Evolutionary conservation across 2,329 filamentous ascomycete genomes (phyloP).

Genomic region (Fusarium compactum): DNA sequence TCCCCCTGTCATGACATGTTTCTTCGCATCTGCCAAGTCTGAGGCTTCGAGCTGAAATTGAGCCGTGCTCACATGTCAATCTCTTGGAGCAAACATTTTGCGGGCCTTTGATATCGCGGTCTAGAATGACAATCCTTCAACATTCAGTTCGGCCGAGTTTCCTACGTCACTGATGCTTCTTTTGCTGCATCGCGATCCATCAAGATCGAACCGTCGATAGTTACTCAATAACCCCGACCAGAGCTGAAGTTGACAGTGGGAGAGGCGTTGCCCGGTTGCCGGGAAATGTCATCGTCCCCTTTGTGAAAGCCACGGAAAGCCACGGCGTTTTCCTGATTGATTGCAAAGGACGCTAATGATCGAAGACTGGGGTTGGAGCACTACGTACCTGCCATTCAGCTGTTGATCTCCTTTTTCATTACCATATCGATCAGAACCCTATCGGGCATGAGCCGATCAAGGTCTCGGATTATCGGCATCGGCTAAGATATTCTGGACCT

Average conservation of each 20-base stretch:
- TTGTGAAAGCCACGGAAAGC: constrained; percentile 7
- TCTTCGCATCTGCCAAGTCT: not conserved
- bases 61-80: constrained; percentile 1
- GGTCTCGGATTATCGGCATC: constrained; percentile 14
- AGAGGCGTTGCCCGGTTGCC: not conserved
- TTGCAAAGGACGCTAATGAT: constrained; percentile 6
- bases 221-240: constrained; percentile 12
- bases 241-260: not conserved
- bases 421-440: not conserved
- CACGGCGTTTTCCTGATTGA: constrained; percentile 11
- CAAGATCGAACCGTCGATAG: constrained; percentile 8
- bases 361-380: not conserved
- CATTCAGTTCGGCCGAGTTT: not conserved
- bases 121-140: not conserved
- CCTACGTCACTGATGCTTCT: not conserved
- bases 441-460: not conserved
- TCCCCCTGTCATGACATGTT: not conserved
- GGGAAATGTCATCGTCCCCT: not conserved
- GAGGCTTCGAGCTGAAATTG: not conserved
- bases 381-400: constrained; percentile 11
- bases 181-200: not conserved
- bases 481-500: not conserved
- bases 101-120: not conserved
- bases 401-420: not conserved
- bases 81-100: constrained; percentile 20